A percentile compares a stretch with the other conserved stretches of the same genome.
Evolutionary conservation across 208 protist species (phyloP).

Genomic region (Trypanosoma cruzi): DNA sequence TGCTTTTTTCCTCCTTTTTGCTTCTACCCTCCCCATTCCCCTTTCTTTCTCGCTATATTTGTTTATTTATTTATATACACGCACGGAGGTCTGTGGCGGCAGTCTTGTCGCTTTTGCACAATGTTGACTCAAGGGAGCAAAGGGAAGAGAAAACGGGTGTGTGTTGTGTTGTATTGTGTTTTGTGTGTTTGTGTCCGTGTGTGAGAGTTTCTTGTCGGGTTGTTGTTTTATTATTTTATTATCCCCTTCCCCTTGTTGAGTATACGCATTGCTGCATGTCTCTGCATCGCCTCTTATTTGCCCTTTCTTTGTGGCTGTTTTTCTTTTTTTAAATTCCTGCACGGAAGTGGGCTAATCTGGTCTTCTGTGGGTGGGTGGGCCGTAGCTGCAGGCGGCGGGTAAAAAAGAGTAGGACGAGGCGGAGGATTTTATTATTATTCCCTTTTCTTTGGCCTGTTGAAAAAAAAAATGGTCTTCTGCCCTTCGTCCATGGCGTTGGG

Average conservation of each 20-base stretch:
- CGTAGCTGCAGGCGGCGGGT: no score
- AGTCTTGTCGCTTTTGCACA: background rate
- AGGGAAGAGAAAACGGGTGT: background rate
- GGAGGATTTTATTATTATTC: background rate
- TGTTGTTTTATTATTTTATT: no score
- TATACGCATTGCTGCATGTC: no score
- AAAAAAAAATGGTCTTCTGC: conserved; percentile 14
- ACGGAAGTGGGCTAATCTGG: no score
- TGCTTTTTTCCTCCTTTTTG: background rate
- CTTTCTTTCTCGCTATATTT: conserved; percentile 4
- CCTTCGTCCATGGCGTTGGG: background rate
- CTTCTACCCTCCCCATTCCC: background rate
- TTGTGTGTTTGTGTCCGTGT: background rate
- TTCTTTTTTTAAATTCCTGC: no score
- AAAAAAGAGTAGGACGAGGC: background rate
- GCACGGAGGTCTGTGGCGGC: background rate
- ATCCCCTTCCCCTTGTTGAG: no score
- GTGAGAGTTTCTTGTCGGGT: no score
- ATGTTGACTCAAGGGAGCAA: background rate
- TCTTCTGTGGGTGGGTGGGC: no score
- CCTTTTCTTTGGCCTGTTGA: background rate
- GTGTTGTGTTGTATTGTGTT: background rate
- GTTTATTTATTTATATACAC: background rate
- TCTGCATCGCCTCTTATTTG: no score
- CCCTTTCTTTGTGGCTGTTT: no score